Base-by-base conservation (phyloP, 495 filamentous ascomycete species). In the Podospora pseudopauciseta region DNA sequence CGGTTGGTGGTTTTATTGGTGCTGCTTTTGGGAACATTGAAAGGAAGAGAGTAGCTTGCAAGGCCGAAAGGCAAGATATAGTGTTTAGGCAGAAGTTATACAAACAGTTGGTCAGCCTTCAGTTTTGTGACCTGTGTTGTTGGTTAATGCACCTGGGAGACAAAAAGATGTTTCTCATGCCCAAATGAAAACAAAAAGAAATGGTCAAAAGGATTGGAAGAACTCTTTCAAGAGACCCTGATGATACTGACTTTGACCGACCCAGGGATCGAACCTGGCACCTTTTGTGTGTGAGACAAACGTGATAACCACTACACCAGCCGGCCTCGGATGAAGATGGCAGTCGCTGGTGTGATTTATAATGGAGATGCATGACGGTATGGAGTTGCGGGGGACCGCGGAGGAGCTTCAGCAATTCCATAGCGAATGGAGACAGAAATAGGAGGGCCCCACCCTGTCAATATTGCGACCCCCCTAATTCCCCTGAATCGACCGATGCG, bases 261-360 rank as follows among this genome's bases (percentile, higher is more conserved):
- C 68, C 65, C 71, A 67, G 66, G 71, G 71, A 67, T 72, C 71
- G 71, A 72, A 72, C 71, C 66, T 67, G 71, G 62, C 65, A 70
- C 71, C 71, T 72, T 70, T 65, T 68, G 68, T 65, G 71, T 70
- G 72, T 69, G 68, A 73, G 67, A 67, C 69, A 68, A 68, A 74
- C 70, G 72, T 71, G 67, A 74, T 71, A 71, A 68, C 72, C 66
- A 71, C 69, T 69, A 71, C 69, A 74, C 69, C 71, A 73, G 64
- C 15, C 68, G 68, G 23, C 68, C 68, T 54, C 58, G 16, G 55
- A 58, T 58, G 55, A 49, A 11, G 13, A 11, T 49, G 1, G 13
- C 2, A 3, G 39, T 13, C 13, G 39, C 13, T 49, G 13, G 13
- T 3, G 39, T 49, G 39, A 49, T 49, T 49, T 49, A 49, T 49